Evolutionary conservation across 257 asterid genomes (phyloP).

Genomic region (Forsythia viridissima): DNA sequence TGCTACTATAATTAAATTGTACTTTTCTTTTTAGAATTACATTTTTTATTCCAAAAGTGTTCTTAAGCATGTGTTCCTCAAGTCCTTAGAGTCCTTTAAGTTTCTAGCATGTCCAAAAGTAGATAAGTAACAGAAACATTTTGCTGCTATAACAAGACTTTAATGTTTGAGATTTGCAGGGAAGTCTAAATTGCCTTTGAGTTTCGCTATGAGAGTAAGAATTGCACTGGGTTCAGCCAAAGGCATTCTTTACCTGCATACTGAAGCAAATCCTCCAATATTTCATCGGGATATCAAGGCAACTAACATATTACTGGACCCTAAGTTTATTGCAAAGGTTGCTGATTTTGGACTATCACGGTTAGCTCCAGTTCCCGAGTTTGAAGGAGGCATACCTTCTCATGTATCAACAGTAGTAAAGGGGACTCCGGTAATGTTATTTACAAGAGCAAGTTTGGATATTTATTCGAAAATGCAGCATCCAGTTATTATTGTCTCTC

Average conservation of each 20-base stretch:
- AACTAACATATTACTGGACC: conserved; percentile 83
- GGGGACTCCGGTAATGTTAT: conserved; percentile 88
- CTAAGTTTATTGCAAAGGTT: conserved; percentile 74
- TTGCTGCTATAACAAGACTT: not conserved
- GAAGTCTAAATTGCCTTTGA: conserved; percentile 54
- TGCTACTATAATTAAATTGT: not conserved
- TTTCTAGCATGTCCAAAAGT: not conserved
- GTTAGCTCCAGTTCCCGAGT: conserved; percentile 82
- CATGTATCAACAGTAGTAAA: conserved; percentile 93
- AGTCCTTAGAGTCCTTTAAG: not conserved
- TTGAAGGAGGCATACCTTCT: conserved; percentile 73
- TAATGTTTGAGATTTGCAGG: conserved; percentile 42
- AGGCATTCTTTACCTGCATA: conserved; percentile 93
- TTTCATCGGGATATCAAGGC: conserved; percentile 98
- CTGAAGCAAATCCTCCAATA: conserved; percentile 98
- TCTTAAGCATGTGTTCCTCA: not conserved
- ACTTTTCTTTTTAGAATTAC: not conserved
- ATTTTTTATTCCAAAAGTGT: not conserved
- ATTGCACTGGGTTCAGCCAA: conserved; percentile 79
- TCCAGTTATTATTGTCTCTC: not conserved
- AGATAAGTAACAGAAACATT: not conserved
- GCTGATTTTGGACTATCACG: conserved; percentile 96
- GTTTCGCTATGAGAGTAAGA: conserved; percentile 70
- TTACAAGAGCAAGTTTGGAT: not conserved
- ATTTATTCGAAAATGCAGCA: not conserved